Conservation (phyloP, 345 rosid species). For the Rhizophora apiculata region DNA sequence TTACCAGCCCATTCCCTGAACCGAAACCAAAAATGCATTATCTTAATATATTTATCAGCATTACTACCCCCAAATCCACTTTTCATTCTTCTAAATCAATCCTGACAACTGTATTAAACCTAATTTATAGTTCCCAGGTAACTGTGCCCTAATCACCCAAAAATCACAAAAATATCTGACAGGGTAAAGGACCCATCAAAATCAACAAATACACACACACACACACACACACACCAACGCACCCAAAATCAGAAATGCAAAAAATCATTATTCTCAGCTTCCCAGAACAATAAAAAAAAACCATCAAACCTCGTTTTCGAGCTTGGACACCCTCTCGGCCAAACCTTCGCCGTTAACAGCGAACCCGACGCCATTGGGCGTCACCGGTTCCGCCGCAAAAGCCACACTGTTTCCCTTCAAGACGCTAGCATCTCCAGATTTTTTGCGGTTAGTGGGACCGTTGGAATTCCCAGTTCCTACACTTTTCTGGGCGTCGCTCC, state of each 20-base stretch:
- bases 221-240: neutral
- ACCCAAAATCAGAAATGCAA: neutral
- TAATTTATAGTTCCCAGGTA: too few relatives aligned
- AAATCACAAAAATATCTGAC: neutral
- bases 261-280: neutral
- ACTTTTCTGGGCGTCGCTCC: conserved; percentile 30
- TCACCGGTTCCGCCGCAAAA: conserved; percentile 39
- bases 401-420: conserved; percentile 49
- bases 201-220: too few relatives aligned
- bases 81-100: too few relatives aligned
- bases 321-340: conserved; percentile 51
- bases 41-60: too few relatives aligned
- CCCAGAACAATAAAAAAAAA: neutral
- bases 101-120: too few relatives aligned
- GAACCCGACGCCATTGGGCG: conserved; percentile 39
- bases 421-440: conserved; percentile 28
- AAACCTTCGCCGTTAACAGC: conserved; percentile 34
- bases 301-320: conserved; percentile 69
- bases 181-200: too few relatives aligned
- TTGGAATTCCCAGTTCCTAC: conserved; percentile 24
- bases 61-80: too few relatives aligned
- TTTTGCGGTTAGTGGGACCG: neutral
- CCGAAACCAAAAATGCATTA: too few relatives aligned
- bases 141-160: neutral
- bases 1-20: too few relatives aligned